Evolutionary conservation across 768 basidiomycete genomes (phyloP), one percentile per base, ranked within the genome.

Genomic region (Mycena latifolia): DNA sequence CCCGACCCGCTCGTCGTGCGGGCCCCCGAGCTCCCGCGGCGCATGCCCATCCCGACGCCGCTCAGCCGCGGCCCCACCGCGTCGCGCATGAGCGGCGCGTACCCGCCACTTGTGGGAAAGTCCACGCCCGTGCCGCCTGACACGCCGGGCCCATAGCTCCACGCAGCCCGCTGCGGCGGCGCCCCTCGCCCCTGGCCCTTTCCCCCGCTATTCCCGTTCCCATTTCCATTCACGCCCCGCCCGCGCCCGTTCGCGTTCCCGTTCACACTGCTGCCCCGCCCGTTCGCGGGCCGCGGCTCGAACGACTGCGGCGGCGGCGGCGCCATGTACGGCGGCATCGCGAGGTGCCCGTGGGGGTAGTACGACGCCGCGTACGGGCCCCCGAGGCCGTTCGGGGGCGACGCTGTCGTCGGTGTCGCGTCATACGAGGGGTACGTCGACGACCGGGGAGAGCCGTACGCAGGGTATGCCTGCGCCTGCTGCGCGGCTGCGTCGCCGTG

Each of bases 71-170:
- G 69, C 12, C 69, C 69, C 8, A 70, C 69, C 10, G 69, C 66
- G 7, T 67, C 66, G 2, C 55, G 55, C 55, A 52, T 53, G 33
- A 46, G 54, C 27, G 57, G 43, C 17, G 55, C 14, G 25, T 55
- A 47, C 18, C 48, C 55, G 10, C 55, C 55, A 1, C 31, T 37
- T 17, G 66, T 65, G 17, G 69, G 69, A 20, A 70, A 70, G 22
- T 70, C 69, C 15, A 70, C 65, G 8, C 17, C 43, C 28, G 27
- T 12, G 3, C 69, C 67, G 15, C 67, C 65, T 9, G 67, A 69
- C 12, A 86, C 74, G 17, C 90, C 90, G 66, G 92, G 88, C 5
- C 91, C 91, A 71, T 87, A 92, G 74, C 86, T 92, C 90, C 91
- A 92, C n/a, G 86, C 78, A 53, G 82, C 77, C 53, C 86, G 79